Percentiles rank a stretch among this genome's conserved stretches.
Evolutionary conservation across 139 green algal genomes (phyloP).

Genomic region (Chlamydomonas sp.): DNA sequence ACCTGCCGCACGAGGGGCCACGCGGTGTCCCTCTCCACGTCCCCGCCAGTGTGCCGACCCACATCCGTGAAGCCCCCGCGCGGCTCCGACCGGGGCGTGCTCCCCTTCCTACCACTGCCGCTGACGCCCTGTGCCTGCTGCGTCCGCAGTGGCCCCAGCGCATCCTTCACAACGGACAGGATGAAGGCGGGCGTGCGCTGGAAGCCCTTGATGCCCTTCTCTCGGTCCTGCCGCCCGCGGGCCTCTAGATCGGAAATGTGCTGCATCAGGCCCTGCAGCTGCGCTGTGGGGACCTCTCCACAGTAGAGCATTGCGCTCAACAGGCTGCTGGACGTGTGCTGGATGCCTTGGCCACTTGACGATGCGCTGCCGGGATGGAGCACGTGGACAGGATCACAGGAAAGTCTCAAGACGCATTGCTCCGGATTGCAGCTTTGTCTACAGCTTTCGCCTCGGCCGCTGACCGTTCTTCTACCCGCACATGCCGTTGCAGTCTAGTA

Average conservation of each 20-base stretch:
- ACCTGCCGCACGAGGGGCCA: conserved; percentile 45
- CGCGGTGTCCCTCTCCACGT: conserved; percentile 16
- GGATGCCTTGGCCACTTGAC: background rate
- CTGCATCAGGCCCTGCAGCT: background rate
- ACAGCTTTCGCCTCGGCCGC: too few species aligned
- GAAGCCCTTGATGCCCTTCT: background rate
- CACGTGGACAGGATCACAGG: background rate
- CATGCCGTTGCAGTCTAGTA: too few species aligned
- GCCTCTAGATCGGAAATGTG: background rate
- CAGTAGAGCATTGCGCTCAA: background rate
- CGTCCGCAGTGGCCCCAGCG: background rate
- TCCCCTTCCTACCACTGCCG: background rate
- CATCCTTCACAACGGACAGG: background rate
- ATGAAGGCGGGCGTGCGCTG: conserved; percentile 43
- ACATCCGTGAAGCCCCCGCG: conserved; percentile 49
- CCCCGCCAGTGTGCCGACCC: conserved; percentile 41
- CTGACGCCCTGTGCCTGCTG: background rate
- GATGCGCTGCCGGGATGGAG: background rate
- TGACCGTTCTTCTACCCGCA: too few species aligned
- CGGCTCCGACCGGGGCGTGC: background rate
- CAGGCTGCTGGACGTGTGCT: background rate
- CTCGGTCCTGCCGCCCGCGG: background rate
- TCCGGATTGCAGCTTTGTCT: too few species aligned
- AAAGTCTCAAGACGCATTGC: background rate
- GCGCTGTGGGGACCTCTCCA: background rate